These are phyloP conservation scores for Penicillium hordei DNA, from an alignment of 2,329 filamentous ascomycete species.

Conservation along the genomic window DNA sequence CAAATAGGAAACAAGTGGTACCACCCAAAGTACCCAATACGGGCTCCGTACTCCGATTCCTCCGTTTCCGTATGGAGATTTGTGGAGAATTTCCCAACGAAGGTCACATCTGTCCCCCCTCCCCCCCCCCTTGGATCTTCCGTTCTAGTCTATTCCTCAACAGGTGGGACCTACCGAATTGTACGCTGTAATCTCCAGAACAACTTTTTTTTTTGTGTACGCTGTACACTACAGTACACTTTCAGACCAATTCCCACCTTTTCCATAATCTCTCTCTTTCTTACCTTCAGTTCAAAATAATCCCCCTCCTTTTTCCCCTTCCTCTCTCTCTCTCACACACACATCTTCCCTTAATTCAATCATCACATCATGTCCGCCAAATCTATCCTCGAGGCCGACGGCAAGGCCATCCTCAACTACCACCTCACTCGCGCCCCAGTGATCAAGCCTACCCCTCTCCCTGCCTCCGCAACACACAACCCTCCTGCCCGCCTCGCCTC, in stretches of 20 bases:
- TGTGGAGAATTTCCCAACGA: slow-evolving; percentile 16
- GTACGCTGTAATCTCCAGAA: slow-evolving; percentile 32
- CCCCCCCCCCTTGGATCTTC: slow-evolving; percentile 10
- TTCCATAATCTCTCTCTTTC: slow-evolving; percentile 7
- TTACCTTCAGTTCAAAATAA: slow-evolving; percentile 20
- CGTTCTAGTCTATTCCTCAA: slow-evolving; percentile 17
- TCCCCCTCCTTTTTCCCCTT: slow-evolving; percentile 26
- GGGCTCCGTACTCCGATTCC: not conserved
- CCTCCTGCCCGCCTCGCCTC: slow-evolving; percentile 85
- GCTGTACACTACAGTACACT: slow-evolving; percentile 26
- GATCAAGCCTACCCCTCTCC: slow-evolving; percentile 97
- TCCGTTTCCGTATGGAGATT: not conserved
- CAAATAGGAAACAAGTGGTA: not conserved
- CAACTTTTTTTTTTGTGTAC: slow-evolving; percentile 25
- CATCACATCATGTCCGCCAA: slow-evolving; percentile 79
- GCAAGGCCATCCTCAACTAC: slow-evolving; percentile 99
- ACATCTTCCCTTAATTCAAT: slow-evolving; percentile 1
- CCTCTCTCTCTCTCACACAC: slow-evolving; percentile 6
- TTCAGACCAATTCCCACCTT: slow-evolving; percentile 23
- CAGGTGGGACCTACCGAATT: slow-evolving; percentile 25
- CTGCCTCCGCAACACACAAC: slow-evolving; percentile 82
- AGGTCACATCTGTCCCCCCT: not conserved
- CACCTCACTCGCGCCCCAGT: slow-evolving; percentile 95
- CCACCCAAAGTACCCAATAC: slow-evolving; percentile 5
- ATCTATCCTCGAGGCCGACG: slow-evolving; percentile 97